Conservation (phyloP, 306 rosid species). For the Vicia villosa region DNA sequence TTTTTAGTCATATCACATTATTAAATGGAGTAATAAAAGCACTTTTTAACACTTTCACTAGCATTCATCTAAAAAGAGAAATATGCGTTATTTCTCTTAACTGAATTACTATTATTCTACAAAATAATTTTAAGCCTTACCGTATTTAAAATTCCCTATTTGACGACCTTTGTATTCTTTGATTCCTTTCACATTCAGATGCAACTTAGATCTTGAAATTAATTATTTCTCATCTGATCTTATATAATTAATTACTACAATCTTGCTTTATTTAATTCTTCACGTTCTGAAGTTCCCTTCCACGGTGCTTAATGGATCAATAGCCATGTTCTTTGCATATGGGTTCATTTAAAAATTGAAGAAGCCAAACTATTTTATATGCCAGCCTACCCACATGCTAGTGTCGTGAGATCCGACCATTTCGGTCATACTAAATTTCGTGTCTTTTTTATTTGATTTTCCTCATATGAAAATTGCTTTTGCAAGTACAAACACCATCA, state of each 20-base stretch:
- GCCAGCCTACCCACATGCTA: constrained; percentile 75
- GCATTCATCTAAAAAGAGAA: no score
- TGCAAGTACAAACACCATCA: constrained; percentile 41
- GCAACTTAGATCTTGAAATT: not conserved
- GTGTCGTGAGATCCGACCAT: constrained; percentile 72
- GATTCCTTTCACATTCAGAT: constrained; percentile 29
- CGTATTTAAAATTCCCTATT: constrained; percentile 17
- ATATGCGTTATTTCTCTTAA: no score
- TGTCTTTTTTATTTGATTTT: constrained; percentile 43
- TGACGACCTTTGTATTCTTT: constrained; percentile 15
- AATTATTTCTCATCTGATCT: not conserved
- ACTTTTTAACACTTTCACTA: no score
- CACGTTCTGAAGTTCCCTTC: constrained; percentile 43
- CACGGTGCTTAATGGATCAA: constrained; percentile 50
- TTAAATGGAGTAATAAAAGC: no score
- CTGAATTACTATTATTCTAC: no score
- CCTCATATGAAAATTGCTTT: constrained; percentile 45
- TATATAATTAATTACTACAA: constrained; percentile 12
- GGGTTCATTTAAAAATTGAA: constrained; percentile 43
- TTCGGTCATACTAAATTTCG: constrained; percentile 50
- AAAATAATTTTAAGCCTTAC: not conserved
- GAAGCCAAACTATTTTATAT: constrained; percentile 39
- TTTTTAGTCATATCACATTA: no score
- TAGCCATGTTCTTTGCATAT: constrained; percentile 52
- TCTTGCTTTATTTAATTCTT: constrained; percentile 36